A percentile compares a stretch with the other conserved stretches of the same genome.
phyloP scores from a whole-genome alignment of 164 flowering plant genomes.

The Nelumbo lutea region DNA sequence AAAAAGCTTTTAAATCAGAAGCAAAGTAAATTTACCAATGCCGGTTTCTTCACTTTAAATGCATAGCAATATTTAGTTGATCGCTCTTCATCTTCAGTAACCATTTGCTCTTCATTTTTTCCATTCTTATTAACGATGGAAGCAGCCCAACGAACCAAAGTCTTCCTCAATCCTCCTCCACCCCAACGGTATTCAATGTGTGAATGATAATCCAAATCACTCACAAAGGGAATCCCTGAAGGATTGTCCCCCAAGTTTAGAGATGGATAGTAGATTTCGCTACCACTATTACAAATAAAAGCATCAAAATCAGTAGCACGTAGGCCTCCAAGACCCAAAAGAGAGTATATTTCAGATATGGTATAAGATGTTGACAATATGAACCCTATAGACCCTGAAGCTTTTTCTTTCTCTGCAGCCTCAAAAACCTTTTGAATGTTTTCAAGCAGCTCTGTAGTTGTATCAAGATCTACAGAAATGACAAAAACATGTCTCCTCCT shows the following conservation, averaged over 20 bases:
- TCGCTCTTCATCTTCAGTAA: conserved; percentile 47
- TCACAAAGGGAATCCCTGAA: conserved; percentile 42
- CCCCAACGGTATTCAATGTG: conserved; percentile 98
- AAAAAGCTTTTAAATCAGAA: not conserved
- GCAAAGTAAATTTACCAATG: conserved; percentile 38
- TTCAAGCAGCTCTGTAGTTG: conserved; percentile 34
- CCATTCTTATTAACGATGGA: conserved; percentile 47
- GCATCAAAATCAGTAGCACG: conserved; percentile 78
- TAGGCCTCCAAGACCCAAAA: conserved; percentile 51
- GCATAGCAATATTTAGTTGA: conserved; percentile 66
- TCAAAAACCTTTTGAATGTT: conserved; percentile 43
- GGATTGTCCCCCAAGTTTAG: conserved; percentile 43
- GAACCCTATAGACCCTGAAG: conserved; percentile 67
- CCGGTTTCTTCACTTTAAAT: conserved; percentile 57
- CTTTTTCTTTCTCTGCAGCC: conserved; percentile 46
- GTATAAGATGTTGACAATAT: conserved; percentile 73
- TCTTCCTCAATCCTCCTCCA: conserved; percentile 84
- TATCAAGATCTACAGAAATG: conserved; percentile 67
- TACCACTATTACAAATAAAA: conserved; percentile 87
- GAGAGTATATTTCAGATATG: conserved; percentile 63
- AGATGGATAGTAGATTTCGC: conserved; percentile 82
- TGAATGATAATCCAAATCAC: conserved; percentile 75
- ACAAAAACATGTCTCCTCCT: conserved; percentile 68
- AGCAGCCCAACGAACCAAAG: conserved; percentile 79
- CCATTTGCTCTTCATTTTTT: conserved; percentile 44